These are phyloP conservation scores for Trametes hirsuta DNA, from an alignment of 1,284 basidiomycete species.

Conservation along the genomic window DNA sequence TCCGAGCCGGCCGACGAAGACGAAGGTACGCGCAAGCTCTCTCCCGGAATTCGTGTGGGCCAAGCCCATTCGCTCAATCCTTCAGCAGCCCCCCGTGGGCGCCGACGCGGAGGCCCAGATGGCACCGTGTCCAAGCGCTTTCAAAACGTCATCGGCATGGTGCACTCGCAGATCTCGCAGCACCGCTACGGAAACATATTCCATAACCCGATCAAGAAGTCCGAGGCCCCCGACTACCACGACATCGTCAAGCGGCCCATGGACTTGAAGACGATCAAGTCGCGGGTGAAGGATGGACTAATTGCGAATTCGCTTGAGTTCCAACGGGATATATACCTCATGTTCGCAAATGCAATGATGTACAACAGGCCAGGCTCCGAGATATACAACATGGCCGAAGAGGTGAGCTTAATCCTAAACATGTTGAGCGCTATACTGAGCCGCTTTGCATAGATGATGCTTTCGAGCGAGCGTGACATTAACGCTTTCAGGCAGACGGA, in stretches of 20 bases:
- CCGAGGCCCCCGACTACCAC: constrained; percentile 88
- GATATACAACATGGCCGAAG: constrained; percentile 87
- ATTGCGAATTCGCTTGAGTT: constrained; percentile 85
- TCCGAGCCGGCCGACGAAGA: constrained; percentile 71
- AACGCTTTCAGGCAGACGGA: constrained; percentile 78
- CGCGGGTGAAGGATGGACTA: constrained; percentile 78
- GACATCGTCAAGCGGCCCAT: constrained; percentile 91
- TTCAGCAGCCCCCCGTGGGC: constrained; percentile 20
- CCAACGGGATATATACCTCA: constrained; percentile 86
- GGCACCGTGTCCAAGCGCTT: constrained; percentile 69
- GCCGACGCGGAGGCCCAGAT: constrained; percentile 39
- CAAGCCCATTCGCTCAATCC: constrained; percentile 30
- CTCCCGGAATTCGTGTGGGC: not conserved
- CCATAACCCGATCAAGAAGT: constrained; percentile 85
- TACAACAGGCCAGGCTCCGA: constrained; percentile 87
- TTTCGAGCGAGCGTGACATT: constrained; percentile 79
- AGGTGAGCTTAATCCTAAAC: constrained; percentile 48
- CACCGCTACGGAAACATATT: constrained; percentile 90
- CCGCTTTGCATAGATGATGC: constrained; percentile 71
- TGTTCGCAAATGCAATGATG: constrained; percentile 97
- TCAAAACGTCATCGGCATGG: constrained; percentile 77
- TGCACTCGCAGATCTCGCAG: constrained; percentile 81
- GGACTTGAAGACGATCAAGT: constrained; percentile 90
- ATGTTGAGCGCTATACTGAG: not conserved
- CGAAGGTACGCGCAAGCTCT: constrained; percentile 46